Conservation (phyloP, 495 filamentous ascomycete genomes). For the Aspergillus leporis region DNA sequence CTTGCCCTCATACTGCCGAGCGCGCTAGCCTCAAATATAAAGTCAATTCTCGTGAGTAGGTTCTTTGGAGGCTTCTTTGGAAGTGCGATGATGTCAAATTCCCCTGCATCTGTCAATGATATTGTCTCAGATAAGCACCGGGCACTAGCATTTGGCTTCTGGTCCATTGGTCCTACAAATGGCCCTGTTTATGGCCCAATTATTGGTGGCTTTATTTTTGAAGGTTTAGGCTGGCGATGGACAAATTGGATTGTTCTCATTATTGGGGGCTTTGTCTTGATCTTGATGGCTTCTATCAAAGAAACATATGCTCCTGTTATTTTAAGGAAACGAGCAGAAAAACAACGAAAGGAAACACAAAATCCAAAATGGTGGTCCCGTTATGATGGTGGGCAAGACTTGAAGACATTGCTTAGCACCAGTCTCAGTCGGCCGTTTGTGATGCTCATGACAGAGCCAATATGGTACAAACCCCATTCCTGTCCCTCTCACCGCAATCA, state of each 20-base stretch:
- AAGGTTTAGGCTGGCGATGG: constrained; percentile 80
- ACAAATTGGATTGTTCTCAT: constrained; percentile 81
- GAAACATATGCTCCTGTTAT: constrained; percentile 57
- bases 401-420: constrained; percentile 51
- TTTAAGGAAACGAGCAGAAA: constrained; percentile 26
- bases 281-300: constrained; percentile 44
- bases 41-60: constrained; percentile 63
- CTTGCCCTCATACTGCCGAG: constrained; percentile 66
- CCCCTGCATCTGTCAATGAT: constrained; percentile 73
- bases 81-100: constrained; percentile 70
- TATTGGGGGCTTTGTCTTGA: constrained; percentile 52
- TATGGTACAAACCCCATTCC: constrained; percentile 45
- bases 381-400: constrained; percentile 57
- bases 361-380: constrained; percentile 45
- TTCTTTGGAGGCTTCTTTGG: constrained; percentile 78
- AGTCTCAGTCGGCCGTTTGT: constrained; percentile 43
- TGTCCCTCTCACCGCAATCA: constrained; percentile 36
- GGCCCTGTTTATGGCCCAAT: constrained; percentile 62
- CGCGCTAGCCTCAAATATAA: constrained; percentile 61
- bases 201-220: constrained; percentile 68
- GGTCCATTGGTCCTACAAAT: constrained; percentile 73
- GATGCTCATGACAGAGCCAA: constrained; percentile 65
- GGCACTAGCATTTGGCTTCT: constrained; percentile 69
- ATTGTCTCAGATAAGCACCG: constrained; percentile 67
- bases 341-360: constrained; percentile 58